A percentile compares a stretch with the other conserved stretches of the same genome.
These are phyloP conservation scores for Amanita brunnescens DNA, from an alignment of 768 basidiomycete species.

Conservation along the genomic window DNA sequence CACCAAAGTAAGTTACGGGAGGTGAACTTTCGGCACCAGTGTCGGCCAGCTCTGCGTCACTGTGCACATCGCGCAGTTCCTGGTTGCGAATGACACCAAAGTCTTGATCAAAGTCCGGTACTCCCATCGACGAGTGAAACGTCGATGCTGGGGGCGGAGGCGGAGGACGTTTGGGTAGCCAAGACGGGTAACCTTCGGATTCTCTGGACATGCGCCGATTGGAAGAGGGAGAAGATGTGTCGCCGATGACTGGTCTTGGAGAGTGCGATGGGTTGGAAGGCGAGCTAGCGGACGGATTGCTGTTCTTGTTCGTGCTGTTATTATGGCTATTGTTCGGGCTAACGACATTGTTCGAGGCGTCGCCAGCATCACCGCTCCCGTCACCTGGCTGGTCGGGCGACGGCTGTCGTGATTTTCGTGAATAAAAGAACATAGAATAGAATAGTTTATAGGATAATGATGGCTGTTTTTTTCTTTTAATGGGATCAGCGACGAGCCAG, in stretches of 20 bases:
- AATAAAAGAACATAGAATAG: conserved; percentile 20
- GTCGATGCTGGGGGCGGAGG: conserved; percentile 71
- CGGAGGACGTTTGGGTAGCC: conserved; percentile 74
- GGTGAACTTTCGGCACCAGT: conserved; percentile 14
- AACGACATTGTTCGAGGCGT: conserved; percentile 16
- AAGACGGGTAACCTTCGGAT: conserved; percentile 72
- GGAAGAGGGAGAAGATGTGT: conserved; percentile 24
- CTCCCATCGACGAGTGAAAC: conserved; percentile 47
- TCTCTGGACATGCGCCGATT: conserved; percentile 29
- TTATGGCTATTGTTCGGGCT: conserved; percentile 18
- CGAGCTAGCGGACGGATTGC: conserved; percentile 8
- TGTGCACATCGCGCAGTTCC: conserved; percentile 14
- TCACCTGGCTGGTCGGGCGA: conserved; percentile 17
- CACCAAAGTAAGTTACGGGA: conserved; percentile 33
- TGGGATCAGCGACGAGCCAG: background rate
- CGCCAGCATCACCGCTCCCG: conserved; percentile 9
- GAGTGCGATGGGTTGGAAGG: conserved; percentile 10
- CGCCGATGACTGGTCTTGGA: conserved; percentile 5
- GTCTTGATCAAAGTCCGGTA: conserved; percentile 12
- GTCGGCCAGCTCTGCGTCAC: conserved; percentile 9
- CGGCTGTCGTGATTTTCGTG: conserved; percentile 31
- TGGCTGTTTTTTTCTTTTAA: conserved; percentile 11
- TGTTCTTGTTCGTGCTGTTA: conserved; percentile 8
- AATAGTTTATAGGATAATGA: conserved; percentile 11
- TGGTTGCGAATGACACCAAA: background rate